These are phyloP conservation scores for Candida verbasci DNA, from an alignment of 805 yeast species.

Conservation along the genomic window DNA sequence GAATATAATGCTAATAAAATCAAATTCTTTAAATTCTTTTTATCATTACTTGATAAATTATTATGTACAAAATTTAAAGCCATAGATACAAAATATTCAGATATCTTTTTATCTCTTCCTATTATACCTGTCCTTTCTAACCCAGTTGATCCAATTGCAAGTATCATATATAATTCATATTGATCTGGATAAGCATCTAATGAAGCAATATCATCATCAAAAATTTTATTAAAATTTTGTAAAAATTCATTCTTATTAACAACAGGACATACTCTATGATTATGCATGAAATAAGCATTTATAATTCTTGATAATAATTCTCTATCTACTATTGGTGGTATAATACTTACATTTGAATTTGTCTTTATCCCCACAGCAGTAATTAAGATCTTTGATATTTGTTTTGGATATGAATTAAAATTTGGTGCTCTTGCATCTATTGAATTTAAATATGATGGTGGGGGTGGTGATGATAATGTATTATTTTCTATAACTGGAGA, in stretches of 20 bases:
- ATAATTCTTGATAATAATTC: conserved; percentile 31
- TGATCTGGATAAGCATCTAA: conserved; percentile 20
- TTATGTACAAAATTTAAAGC: conserved; percentile 38
- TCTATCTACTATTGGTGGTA: conserved; percentile 18
- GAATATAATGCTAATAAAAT: conserved; percentile 46
- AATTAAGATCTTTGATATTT: conserved; percentile 10
- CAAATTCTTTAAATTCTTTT: conserved; percentile 37
- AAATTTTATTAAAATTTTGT: conserved; percentile 23
- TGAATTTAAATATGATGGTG: conserved; percentile 22
- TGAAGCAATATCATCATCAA: conserved; percentile 2
- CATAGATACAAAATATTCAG: conserved; percentile 35
- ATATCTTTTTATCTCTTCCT: conserved; percentile 23
- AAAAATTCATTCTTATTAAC: conserved; percentile 35
- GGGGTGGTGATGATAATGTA: conserved; percentile 14
- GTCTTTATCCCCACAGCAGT: conserved; percentile 14
- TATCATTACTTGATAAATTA: conserved; percentile 34
- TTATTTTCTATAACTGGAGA: too few relatives aligned
- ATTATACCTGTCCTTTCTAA: conserved; percentile 22
- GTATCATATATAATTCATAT: conserved; percentile 48
- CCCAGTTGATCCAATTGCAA: conserved; percentile 53
- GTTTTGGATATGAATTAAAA: conserved; percentile 16
- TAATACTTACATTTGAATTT: conserved; percentile 10
- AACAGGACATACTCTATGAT: conserved; percentile 42
- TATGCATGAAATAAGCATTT: conserved; percentile 42
- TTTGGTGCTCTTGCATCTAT: conserved; percentile 20